Evolutionary conservation across 257 asterid genomes (phyloP).

Genomic region (Penstemon newberryi): DNA sequence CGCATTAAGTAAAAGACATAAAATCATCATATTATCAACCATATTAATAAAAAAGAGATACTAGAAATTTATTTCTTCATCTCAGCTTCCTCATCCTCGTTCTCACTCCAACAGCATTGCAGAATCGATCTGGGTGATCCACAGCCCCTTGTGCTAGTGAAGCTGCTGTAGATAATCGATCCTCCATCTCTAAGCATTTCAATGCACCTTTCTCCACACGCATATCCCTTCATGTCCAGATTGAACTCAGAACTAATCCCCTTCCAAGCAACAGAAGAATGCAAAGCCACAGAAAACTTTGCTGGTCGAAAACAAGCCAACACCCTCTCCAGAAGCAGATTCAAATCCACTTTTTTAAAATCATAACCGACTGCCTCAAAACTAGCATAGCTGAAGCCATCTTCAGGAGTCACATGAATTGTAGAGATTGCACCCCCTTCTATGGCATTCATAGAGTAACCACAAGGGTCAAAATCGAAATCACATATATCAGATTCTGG

Average conservation of each 20-base stretch:
- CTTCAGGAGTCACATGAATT: conserved; percentile 59
- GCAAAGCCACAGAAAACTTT: conserved; percentile 34
- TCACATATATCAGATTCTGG: conserved; percentile 54
- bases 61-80: neutral
- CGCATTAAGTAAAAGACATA: too few relatives aligned
- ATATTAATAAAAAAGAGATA: neutral
- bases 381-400: conserved; percentile 66
- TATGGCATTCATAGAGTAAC: conserved; percentile 61
- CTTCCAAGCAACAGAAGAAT: conserved; percentile 24
- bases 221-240: conserved; percentile 34
- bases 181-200: conserved; percentile 36
- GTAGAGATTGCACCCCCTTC: conserved; percentile 55
- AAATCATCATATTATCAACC: neutral
- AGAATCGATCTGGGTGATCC: conserved; percentile 32
- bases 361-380: conserved; percentile 54
- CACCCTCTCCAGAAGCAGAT: conserved; percentile 30
- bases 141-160: conserved; percentile 26
- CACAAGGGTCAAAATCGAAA: conserved; percentile 65
- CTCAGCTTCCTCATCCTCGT: conserved; percentile 32
- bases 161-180: conserved; percentile 30
- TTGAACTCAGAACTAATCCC: conserved; percentile 14
- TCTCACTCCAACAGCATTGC: conserved; percentile 24
- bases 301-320: conserved; percentile 37
- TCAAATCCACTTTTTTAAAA: conserved; percentile 19
- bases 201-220: conserved; percentile 27